Evolutionary conservation across 192 early-diverging fungal species (phyloP), one percentile per base, ranked within the genome.

Genomic region (Dissophora globulifera): DNA sequence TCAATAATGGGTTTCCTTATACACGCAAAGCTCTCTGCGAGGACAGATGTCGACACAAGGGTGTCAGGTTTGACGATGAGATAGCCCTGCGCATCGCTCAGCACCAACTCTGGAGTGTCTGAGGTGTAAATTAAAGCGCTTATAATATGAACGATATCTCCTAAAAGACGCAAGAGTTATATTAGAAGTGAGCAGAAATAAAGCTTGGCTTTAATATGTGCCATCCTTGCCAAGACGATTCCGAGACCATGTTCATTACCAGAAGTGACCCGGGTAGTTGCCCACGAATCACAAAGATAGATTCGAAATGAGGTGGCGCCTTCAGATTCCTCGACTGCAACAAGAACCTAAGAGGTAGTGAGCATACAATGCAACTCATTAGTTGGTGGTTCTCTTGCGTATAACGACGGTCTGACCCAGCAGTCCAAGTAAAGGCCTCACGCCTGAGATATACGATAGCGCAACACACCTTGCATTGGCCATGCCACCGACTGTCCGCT

Each of bases 11-110:
- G 87, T 38, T 87, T 90, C 6, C 97, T 87, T 20, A 91, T 60
- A 67, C 97, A 99, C 0, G 62, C 41, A 46, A 91, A 94, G 19
- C 87, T 87, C 15, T 95, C 92, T 0, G 95, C 79, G 4, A 95
- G 78, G 4, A 84, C 74, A 4, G 97, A 95, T 23, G 88, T 85
- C 0, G 93, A 84, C 17, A 98, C 82, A 15, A 99, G 78, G 2
- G 67, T 64, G 71, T 98, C 97, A 2, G 97, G 97, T 48, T 94
- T 86, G 16, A 94, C 68, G 31, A 97, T 85, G 0, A 94, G 65
- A 25, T 91, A 79, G 31, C 84, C 78, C 4, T 90, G 52, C 6
- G 60, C 31, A 38, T 88, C 86, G 60, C 92, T 87, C 19, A 67
- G 4, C 27, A 93, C 83, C 12, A 93, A 75, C 26, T 74, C 72